Evolutionary conservation across 2,329 filamentous ascomycete genomes (phyloP), one percentile per base, ranked within the genome.

Genomic region (Cercospora zeae-maydis): DNA sequence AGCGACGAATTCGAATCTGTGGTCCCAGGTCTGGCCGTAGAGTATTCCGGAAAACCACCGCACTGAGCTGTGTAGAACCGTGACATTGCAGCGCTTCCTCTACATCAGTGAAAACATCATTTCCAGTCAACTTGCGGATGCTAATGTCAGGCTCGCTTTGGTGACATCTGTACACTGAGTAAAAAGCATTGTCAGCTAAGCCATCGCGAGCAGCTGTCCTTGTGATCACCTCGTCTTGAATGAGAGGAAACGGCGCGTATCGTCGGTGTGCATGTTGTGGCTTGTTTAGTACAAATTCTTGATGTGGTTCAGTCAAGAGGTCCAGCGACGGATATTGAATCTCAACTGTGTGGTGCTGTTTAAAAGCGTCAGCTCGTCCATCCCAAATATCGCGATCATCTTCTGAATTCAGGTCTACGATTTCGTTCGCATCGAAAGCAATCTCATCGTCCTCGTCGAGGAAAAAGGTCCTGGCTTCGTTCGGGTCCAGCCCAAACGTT

Each of bases 221-320:
- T 10, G 33, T 57, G 4, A 66, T 45, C 24, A 59, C 30, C 5
- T 53, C 36, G 54, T 66, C 62, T 10, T 14, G 39, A 19, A 64
- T 62, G 24, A 66, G 52, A 39, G 62, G 62, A 24, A 59, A 56
- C 11, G 64, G 64, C 30, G 59, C 58, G 33, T 60, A 64, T 5
- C 64, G 45, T 16, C 55, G 27, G 21, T 56, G 24, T 6, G 58
- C 45, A 45, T 62, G 60, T 10, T 33, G 13, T 10, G 64, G 61
- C 34, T 36, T 62, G 51, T 66, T 59, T 24, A 66, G 27, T 2
- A 59, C 9, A 11, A 56, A 36, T 3, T 47, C 36, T 36, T 66
- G 61, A 13, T 47, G 31, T n/a, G 36, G 39, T 30, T 59, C 59
- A 16, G 21, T 42, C 10, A 65, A 33, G 14, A 65, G 24, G 4